phyloP scores from a whole-genome alignment of 208 protist genomes.

The Plasmodiophora brassicae region DNA sequence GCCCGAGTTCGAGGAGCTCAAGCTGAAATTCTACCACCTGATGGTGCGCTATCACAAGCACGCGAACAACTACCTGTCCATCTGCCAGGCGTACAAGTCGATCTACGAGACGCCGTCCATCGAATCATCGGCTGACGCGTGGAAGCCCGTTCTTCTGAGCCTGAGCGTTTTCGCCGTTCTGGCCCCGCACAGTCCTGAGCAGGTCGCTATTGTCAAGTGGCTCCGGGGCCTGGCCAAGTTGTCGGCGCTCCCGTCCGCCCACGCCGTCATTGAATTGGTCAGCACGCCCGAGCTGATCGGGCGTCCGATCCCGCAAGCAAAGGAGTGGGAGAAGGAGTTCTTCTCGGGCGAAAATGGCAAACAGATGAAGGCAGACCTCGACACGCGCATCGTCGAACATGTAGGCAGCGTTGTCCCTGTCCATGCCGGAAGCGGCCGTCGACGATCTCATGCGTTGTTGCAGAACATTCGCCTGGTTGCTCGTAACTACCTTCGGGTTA shows the following conservation, averaged over 20 bases:
- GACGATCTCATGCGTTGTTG: neutral
- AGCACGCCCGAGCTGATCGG: neutral
- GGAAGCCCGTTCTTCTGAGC: neutral
- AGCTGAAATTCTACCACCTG: constrained; percentile 47
- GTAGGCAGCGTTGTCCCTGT: neutral
- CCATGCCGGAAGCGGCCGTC: neutral
- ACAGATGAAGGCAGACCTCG: neutral
- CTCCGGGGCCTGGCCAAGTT: neutral
- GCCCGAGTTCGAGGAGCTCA: constrained; percentile 43
- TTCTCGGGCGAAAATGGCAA: neutral
- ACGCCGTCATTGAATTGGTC: neutral
- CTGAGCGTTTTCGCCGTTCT: neutral
- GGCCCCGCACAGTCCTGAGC: neutral
- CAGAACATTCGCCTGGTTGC: constrained; percentile 52
- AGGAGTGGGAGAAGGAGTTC: neutral
- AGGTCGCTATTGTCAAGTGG: neutral
- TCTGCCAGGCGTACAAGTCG: constrained; percentile 34
- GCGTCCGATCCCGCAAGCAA: neutral
- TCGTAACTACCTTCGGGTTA: constrained; percentile 46
- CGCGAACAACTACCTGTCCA: neutral
- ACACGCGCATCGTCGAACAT: neutral
- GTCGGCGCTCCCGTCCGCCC: neutral
- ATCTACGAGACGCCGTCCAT: neutral
- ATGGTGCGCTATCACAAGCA: constrained; percentile 44
- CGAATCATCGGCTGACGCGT: neutral